Evolutionary conservation across 208 protist genomes (phyloP).

Genomic region (Leptomonas pyrrhocoris): DNA sequence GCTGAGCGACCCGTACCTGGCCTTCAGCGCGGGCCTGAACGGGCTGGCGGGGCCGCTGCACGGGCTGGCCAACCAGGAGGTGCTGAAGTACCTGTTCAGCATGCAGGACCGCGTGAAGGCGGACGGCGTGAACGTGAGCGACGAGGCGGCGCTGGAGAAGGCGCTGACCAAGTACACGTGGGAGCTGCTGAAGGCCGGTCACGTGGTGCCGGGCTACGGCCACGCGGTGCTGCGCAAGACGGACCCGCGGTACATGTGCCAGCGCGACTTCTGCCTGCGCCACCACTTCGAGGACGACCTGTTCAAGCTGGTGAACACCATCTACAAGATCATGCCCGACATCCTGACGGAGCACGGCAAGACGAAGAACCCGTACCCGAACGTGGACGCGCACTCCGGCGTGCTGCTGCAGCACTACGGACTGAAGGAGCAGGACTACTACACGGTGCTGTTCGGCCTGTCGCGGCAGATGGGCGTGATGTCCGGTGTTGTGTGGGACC

Average conservation of each 20-base stretch:
- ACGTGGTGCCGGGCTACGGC: slow-evolving; percentile 96
- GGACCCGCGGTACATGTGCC: slow-evolving; percentile 98
- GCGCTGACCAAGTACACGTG: slow-evolving; percentile 89
- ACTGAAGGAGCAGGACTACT: slow-evolving; percentile 95
- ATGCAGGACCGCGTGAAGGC: slow-evolving; percentile 66
- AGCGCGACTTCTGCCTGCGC: slow-evolving; percentile 96
- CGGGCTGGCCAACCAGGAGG: slow-evolving; percentile 98
- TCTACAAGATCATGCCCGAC: slow-evolving; percentile 94
- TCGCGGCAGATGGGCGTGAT: slow-evolving; percentile 96
- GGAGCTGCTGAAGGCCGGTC: slow-evolving; percentile 90
- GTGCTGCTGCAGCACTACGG: slow-evolving; percentile 96
- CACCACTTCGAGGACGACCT: slow-evolving; percentile 96
- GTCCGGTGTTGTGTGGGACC: slow-evolving; percentile 93
- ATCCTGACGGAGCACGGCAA: slow-evolving; percentile 98
- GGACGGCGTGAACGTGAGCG: slow-evolving; percentile 48
- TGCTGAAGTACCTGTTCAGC: slow-evolving; percentile 84
- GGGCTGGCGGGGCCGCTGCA: slow-evolving; percentile 98
- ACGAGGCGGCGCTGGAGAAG: slow-evolving; percentile 67
- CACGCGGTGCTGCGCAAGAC: slow-evolving; percentile 98
- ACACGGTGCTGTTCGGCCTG: slow-evolving; percentile 98
- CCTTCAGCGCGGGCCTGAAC: slow-evolving; percentile 93
- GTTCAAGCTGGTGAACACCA: slow-evolving; percentile 93
- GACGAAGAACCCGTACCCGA: slow-evolving; percentile 98
- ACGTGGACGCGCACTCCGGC: slow-evolving; percentile 97
- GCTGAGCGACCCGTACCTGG: slow-evolving; percentile 98